phyloP scores from a whole-genome alignment of 192 early-diverging fungal species.

The Helicostylum pulchrum region DNA sequence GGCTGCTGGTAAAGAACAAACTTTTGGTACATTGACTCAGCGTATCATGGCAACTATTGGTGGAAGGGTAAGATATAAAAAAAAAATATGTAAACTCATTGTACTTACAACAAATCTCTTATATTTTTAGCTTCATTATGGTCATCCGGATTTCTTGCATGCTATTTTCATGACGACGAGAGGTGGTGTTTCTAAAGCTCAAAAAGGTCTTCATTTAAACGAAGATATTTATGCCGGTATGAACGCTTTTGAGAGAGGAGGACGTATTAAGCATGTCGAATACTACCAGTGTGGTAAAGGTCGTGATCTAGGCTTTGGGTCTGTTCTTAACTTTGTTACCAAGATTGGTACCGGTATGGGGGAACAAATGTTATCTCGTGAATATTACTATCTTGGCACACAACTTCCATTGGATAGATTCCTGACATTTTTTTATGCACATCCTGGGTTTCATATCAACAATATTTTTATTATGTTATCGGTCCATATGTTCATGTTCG shows the following conservation, averaged over 20 bases:
- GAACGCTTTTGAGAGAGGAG: slow-evolving; percentile 82
- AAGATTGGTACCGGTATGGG: slow-evolving; percentile 95
- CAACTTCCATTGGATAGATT: slow-evolving; percentile 82
- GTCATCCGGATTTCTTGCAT: slow-evolving; percentile 90
- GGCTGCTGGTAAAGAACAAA: slow-evolving; percentile 86
- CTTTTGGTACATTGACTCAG: slow-evolving; percentile 84
- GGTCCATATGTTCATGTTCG: slow-evolving; percentile 78
- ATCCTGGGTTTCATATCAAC: slow-evolving; percentile 89
- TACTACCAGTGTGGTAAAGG: slow-evolving; percentile 93
- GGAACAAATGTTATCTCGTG: slow-evolving; percentile 89
- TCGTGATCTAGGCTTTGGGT: slow-evolving; percentile 87
- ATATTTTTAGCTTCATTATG: slow-evolving; percentile 41
- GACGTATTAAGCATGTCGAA: slow-evolving; percentile 85
- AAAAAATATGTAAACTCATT: background rate
- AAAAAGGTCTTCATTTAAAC: slow-evolving; percentile 87
- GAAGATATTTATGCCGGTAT: slow-evolving; percentile 95
- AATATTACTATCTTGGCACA: slow-evolving; percentile 87
- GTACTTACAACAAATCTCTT: background rate
- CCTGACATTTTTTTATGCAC: slow-evolving; percentile 87
- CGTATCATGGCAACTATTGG: slow-evolving; percentile 85
- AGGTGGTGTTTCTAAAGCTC: slow-evolving; percentile 86
- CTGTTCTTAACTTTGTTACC: slow-evolving; percentile 84
- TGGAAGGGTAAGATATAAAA: slow-evolving; percentile 67
- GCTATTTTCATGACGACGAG: slow-evolving; percentile 85
- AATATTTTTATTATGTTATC: slow-evolving; percentile 86